These are phyloP conservation scores for Gyromitra esculenta DNA, from an alignment of 2,329 filamentous ascomycete genomes.

Conservation along the genomic window DNA sequence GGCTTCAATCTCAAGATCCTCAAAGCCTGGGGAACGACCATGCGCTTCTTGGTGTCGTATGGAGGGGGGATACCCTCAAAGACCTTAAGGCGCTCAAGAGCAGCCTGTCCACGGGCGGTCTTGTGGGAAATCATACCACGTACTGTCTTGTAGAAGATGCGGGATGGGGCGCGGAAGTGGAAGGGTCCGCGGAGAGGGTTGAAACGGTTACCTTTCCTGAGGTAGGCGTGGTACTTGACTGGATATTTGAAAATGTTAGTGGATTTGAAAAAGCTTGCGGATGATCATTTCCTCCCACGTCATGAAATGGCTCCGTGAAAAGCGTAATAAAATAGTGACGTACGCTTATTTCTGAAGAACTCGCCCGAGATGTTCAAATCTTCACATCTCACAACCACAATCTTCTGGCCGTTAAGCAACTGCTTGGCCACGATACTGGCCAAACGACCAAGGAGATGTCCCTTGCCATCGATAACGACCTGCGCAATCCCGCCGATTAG, in stretches of 20 bases:
- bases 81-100: conserved; percentile 98
- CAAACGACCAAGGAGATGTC: conserved; percentile 98
- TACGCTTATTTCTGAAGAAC: conserved; percentile 99
- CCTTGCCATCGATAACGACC: conserved; percentile 99
- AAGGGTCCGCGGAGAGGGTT: conserved; percentile 99
- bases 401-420: conserved; percentile 98
- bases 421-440: conserved; percentile 99
- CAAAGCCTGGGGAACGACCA: conserved; percentile 98
- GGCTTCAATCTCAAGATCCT: conserved; percentile 96
- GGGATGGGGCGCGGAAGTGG: conserved; percentile 99
- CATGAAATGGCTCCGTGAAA: conserved; percentile 39
- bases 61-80: conserved; percentile 99
- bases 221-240: conserved; percentile 99
- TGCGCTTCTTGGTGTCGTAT: conserved; percentile 99
- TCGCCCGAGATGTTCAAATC: conserved; percentile 99
- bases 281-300: conserved; percentile 26
- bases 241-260: conserved; percentile 59
- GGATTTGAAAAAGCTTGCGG: background rate
- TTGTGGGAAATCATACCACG: conserved; percentile 99
- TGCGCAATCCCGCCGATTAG: conserved; percentile 62
- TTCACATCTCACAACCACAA: conserved; percentile 98
- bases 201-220: conserved; percentile 99
- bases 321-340: conserved; percentile 65
- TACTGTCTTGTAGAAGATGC: conserved; percentile 99
- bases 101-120: conserved; percentile 95